Evolutionary conservation across 257 asterid species (phyloP).

Genomic region (Verbascum thapsus): DNA sequence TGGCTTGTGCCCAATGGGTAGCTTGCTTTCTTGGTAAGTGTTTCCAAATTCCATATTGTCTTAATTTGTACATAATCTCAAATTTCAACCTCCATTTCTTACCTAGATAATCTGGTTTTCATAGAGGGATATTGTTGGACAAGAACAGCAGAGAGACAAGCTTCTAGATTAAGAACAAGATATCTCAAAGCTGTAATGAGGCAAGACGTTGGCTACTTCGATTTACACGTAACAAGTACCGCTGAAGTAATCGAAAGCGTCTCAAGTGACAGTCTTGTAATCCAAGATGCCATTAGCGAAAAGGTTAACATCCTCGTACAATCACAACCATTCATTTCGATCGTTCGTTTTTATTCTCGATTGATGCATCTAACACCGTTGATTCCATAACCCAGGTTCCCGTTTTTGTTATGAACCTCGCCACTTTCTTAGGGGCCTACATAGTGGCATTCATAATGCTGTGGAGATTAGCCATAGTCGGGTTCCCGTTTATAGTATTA

Average conservation of each 20-base stretch:
- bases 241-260: constrained; percentile 59
- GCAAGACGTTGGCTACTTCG: constrained; percentile 73
- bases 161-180: constrained; percentile 46
- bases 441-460: constrained; percentile 50
- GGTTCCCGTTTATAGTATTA: constrained; percentile 51
- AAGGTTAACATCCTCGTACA: constrained; percentile 36
- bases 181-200: constrained; percentile 61
- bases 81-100: neutral
- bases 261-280: constrained; percentile 54
- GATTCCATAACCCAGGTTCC: constrained; percentile 41
- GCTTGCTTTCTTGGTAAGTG: constrained; percentile 57
- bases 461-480: constrained; percentile 57
- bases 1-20: constrained; percentile 52
- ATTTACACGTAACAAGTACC: constrained; percentile 55
- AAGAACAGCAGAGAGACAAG: constrained; percentile 70
- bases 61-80: too few species aligned
- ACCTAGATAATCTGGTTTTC: neutral
- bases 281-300: constrained; percentile 66
- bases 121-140: constrained; percentile 74
- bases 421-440: constrained; percentile 50
- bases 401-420: constrained; percentile 52
- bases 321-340: too few species aligned
- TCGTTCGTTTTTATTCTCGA: too few species aligned
- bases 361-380: neutral
- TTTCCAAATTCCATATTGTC: neutral